Percentiles rank a stretch among this genome's conserved stretches.
These are phyloP conservation scores for Acer yangbiense DNA, from an alignment of 345 rosid genomes.

Conservation along the genomic window DNA sequence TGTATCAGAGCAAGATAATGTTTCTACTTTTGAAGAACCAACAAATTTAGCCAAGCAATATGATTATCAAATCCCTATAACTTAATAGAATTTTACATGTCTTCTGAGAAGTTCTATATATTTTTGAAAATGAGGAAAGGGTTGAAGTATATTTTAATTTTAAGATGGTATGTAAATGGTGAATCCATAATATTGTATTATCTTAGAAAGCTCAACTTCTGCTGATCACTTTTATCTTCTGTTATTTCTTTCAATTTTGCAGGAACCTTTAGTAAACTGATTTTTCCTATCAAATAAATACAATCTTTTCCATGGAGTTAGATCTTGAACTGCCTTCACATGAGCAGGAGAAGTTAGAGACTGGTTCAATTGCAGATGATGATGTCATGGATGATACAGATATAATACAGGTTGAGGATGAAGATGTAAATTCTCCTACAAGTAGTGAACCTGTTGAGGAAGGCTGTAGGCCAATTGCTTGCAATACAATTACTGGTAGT, in stretches of 20 bases:
- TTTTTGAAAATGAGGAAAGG: conserved; percentile 5
- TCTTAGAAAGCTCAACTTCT: neutral
- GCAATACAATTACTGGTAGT: conserved; percentile 11
- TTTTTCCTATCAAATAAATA: neutral
- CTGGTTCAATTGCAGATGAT: conserved; percentile 13
- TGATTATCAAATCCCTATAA: neutral
- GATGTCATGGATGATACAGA: conserved; percentile 18
- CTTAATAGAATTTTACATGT: neutral
- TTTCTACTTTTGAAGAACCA: neutral
- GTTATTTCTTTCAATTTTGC: conserved; percentile 1
- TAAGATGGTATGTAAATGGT: neutral
- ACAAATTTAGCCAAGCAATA: neutral
- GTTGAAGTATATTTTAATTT: neutral
- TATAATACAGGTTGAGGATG: conserved; percentile 16
- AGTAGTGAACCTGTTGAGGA: conserved; percentile 22
- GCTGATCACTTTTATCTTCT: neutral
- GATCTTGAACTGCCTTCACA: conserved; percentile 36
- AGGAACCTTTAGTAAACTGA: conserved; percentile 18
- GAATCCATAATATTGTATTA: neutral
- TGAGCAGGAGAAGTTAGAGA: conserved; percentile 24
- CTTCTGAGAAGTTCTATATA: neutral
- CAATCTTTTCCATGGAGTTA: conserved; percentile 29
- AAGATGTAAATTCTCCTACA: conserved; percentile 16
- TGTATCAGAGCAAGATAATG: neutral
- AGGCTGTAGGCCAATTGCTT: conserved; percentile 6